phyloP scores from a whole-genome alignment of 1,284 basidiomycete species.

The Pholiota adiposa region DNA sequence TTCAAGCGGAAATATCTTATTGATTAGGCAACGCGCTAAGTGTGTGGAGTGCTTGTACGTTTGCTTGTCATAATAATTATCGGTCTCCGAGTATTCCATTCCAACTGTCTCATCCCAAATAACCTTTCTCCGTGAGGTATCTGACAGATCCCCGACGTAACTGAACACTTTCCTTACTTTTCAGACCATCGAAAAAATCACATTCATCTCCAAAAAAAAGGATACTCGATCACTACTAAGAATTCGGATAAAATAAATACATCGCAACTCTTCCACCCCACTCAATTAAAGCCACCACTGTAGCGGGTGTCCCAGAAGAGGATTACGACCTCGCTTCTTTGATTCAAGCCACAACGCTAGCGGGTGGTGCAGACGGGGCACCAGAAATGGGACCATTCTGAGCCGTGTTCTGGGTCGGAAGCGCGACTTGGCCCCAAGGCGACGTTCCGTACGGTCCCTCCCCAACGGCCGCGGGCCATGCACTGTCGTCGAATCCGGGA shows the following conservation, averaged over 20 bases:
- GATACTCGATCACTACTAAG: too few relatives aligned
- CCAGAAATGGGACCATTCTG: background rate
- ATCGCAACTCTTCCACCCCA: too few relatives aligned
- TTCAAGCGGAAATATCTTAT: conserved; percentile 99
- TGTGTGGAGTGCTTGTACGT: background rate
- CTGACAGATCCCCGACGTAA: too few relatives aligned
- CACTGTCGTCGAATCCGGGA: conserved; percentile 25
- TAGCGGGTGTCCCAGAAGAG: too few relatives aligned
- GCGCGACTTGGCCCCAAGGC: conserved; percentile 28
- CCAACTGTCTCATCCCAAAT: background rate
- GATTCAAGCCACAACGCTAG: background rate
- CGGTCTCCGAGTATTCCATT: background rate
- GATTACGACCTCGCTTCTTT: too few relatives aligned
- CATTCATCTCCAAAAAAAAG: too few relatives aligned
- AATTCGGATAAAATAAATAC: too few relatives aligned
- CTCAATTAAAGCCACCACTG: too few relatives aligned
- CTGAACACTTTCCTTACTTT: too few relatives aligned
- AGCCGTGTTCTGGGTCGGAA: conserved; percentile 15
- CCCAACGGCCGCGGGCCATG: conserved; percentile 25
- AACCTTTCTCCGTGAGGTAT: background rate
- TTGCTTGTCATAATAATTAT: background rate
- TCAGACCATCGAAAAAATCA: too few relatives aligned
- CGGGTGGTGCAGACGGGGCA: background rate
- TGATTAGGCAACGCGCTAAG: conserved; percentile 55
- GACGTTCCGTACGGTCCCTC: conserved; percentile 25